Percentiles rank a stretch among this genome's conserved stretches.
Evolutionary conservation across 2,329 filamentous ascomycete genomes (phyloP).

Genomic region (Seiridium unicorne): DNA sequence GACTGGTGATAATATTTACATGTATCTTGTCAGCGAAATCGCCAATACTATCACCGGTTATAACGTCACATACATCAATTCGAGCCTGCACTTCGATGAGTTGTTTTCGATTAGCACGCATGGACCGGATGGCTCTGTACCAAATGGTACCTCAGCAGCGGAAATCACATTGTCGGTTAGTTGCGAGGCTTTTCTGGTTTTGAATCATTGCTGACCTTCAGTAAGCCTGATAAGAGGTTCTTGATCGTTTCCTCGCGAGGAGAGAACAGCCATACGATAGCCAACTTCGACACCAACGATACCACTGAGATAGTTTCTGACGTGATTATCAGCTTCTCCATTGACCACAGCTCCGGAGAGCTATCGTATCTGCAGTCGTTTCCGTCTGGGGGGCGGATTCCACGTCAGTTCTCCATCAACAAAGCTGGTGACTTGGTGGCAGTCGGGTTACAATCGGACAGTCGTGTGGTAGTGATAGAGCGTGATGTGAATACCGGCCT

Average conservation of each 20-base stretch:
- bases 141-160: slow-evolving; percentile 43
- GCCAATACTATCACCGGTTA: slow-evolving; percentile 56
- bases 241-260: slow-evolving; percentile 68
- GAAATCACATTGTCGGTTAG: slow-evolving; percentile 60
- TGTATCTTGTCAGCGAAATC: slow-evolving; percentile 64
- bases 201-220: slow-evolving; percentile 28
- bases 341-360: slow-evolving; percentile 52
- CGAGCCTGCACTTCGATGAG: slow-evolving; percentile 42
- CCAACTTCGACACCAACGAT: slow-evolving; percentile 43
- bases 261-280: slow-evolving; percentile 51
- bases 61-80: slow-evolving; percentile 48
- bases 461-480: slow-evolving; percentile 59
- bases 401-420: slow-evolving; percentile 68
- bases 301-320: slow-evolving; percentile 53
- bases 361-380: slow-evolving; percentile 56
- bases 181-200: slow-evolving; percentile 9
- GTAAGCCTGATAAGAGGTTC: slow-evolving; percentile 58
- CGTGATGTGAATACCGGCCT: slow-evolving; percentile 59
- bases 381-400: slow-evolving; percentile 63
- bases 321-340: slow-evolving; percentile 61
- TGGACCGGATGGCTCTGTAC: slow-evolving; percentile 38
- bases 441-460: slow-evolving; percentile 62
- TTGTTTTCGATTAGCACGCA: slow-evolving; percentile 48
- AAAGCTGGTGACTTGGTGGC: slow-evolving; percentile 62
- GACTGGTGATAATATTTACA: slow-evolving; percentile 42